Percentiles rank a stretch among this genome's conserved stretches.
Conservation (phyloP, 2,329 filamentous ascomycete genomes). For the Clarireedia paspali region DNA sequence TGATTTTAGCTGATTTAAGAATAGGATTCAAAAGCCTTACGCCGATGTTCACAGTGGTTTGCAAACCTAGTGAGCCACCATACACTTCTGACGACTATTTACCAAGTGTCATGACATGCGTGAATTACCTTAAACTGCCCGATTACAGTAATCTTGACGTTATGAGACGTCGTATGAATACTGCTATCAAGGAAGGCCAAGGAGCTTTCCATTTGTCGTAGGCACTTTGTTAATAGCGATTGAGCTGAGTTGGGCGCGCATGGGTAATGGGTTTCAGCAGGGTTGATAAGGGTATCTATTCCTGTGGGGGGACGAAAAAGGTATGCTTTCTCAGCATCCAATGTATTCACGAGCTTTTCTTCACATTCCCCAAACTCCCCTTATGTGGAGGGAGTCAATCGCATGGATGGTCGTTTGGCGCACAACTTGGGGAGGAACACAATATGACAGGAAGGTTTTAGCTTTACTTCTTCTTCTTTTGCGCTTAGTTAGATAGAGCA, state of each 20-base stretch:
- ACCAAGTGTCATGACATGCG: slow-evolving; percentile 99
- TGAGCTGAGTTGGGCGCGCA: slow-evolving; percentile 10
- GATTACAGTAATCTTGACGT: slow-evolving; percentile 78
- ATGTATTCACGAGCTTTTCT: slow-evolving; percentile 13
- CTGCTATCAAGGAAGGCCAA: slow-evolving; percentile 90
- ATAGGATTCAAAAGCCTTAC: slow-evolving; percentile 92
- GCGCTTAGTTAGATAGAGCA: slow-evolving; percentile 24
- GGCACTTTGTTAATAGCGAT: slow-evolving; percentile 14
- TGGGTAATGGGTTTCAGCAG: neutral
- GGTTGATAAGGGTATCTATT: slow-evolving; percentile 15
- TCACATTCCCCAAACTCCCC: slow-evolving; percentile 9
- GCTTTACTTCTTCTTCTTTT: slow-evolving; percentile 10
- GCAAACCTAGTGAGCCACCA: slow-evolving; percentile 94
- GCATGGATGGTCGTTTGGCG: slow-evolving; percentile 32
- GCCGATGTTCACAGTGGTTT: slow-evolving; percentile 98
- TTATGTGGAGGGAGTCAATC: slow-evolving; percentile 21
- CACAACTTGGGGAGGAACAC: slow-evolving; percentile 16
- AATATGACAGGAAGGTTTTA: slow-evolving; percentile 13
- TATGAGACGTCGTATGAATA: slow-evolving; percentile 70
- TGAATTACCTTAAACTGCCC: slow-evolving; percentile 96
- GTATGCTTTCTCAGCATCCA: slow-evolving; percentile 19
- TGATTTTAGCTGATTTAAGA: slow-evolving; percentile 28
- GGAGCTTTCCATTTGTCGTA: slow-evolving; percentile 95
- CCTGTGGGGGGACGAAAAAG: slow-evolving; percentile 11
- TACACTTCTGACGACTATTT: slow-evolving; percentile 94